phyloP scores from a whole-genome alignment of 1,284 basidiomycete genomes.

The Pseudozyma pruni region DNA sequence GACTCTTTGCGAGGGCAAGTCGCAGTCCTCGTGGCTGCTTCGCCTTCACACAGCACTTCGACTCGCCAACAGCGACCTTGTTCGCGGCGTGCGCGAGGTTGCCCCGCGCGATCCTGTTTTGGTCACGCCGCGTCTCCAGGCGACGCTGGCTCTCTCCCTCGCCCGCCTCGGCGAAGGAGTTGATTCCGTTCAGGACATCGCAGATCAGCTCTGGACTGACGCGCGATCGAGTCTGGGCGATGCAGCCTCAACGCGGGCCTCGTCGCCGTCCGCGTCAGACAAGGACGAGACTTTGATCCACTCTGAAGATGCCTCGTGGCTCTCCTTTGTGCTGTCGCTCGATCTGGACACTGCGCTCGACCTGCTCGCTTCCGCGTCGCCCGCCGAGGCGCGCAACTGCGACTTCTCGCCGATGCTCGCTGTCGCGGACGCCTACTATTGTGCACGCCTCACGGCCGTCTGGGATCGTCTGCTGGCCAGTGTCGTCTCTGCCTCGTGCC shows the following conservation, averaged over 20 bases:
- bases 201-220: constrained; percentile 39
- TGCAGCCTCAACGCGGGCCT: neutral
- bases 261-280: constrained; percentile 12
- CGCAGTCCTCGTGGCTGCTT: constrained; percentile 42
- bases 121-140: constrained; percentile 26
- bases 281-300: constrained; percentile 17
- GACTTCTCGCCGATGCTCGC: constrained; percentile 47
- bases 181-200: constrained; percentile 31
- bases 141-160: constrained; percentile 50
- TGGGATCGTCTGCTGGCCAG: constrained; percentile 56
- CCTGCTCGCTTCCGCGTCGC: constrained; percentile 25
- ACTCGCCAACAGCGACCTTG: constrained; percentile 38
- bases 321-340: constrained; percentile 51
- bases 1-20: constrained; percentile 39
- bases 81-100: neutral
- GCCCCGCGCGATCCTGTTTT: constrained; percentile 18
- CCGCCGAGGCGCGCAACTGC: constrained; percentile 4
- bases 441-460: constrained; percentile 40
- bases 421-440: constrained; percentile 56
- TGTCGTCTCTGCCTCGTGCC: constrained; percentile 50
- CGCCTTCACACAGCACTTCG: constrained; percentile 51
- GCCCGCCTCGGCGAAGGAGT: constrained; percentile 45
- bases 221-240: constrained; percentile 28
- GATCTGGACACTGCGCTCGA: constrained; percentile 46
- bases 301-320: constrained; percentile 39